Base-by-base conservation (phyloP, 768 basidiomycete genomes). In the Phanerochaete sordida region DNA sequence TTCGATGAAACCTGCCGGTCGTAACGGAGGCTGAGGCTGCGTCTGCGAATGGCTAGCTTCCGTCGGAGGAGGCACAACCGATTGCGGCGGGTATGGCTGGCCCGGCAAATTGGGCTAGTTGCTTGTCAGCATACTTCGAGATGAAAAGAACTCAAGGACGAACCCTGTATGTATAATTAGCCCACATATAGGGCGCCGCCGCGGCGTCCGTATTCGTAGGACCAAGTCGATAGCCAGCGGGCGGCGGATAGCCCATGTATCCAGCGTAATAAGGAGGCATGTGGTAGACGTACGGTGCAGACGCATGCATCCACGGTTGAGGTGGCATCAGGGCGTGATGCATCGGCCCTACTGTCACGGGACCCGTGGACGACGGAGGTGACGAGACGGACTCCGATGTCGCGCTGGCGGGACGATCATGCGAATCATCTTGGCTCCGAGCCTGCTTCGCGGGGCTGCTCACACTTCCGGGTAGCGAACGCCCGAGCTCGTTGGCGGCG, bases 1-100 rank as follows among this genome's bases (percentile, higher is more conserved):
- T 61, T 89, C 87, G 56, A 88, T 82, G 66, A 90, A 91, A 1
- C 87, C 86, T 0, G 84, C 82, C 1, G 88, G 84, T 46, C 80
- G 74, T 12, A 88, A 30, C 4, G 56, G 55, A 16, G 46, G 51
- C 33, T 65, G 72, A 43, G 53, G 13, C 33, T 24, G 13, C 5
- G 53, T 8, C 15, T 52, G 51, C 6, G 33, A 35, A 6, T n/a
- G n/a, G 27, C 27, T 50, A n/a, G 27, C 27, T 15, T 53, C n/a
- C n/a, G n/a, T n/a, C n/a, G n/a, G n/a, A n/a, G n/a, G n/a, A n/a
- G n/a, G n/a, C n/a, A n/a, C 33, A 35, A 15, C 21, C 35, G n/a
- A 9, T 54, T 24, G 53, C 6, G 5, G 24, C 24, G 11, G 6
- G 12, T 1, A 28, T 31, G 16, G 50, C 16, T 28, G 50, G 23